phyloP scores from a whole-genome alignment of 805 yeast genomes.

The Ogataea nitratoaversa region DNA sequence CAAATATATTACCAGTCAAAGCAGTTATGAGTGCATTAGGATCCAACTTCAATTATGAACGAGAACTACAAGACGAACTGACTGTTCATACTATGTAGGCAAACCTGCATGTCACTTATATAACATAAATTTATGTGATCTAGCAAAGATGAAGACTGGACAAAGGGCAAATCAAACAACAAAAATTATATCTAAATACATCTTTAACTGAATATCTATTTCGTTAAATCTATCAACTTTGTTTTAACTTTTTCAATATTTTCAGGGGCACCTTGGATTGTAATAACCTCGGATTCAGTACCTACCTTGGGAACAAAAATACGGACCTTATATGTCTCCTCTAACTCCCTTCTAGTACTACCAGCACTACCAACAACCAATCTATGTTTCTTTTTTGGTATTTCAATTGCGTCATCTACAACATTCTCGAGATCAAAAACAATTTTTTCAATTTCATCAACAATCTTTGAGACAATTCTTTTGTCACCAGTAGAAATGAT shows the following conservation, averaged over 20 bases:
- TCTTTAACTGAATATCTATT: slow-evolving; percentile 32
- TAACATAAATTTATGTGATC: too few species aligned
- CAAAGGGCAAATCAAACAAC: not conserved
- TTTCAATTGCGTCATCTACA: slow-evolving; percentile 44
- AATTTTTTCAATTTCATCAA: slow-evolving; percentile 56
- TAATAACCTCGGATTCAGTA: slow-evolving; percentile 46
- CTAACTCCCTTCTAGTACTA: slow-evolving; percentile 62
- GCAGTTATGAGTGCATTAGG: too few species aligned
- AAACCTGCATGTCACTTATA: too few species aligned
- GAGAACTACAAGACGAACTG: too few species aligned
- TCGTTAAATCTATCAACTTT: slow-evolving; percentile 56
- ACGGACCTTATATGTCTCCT: slow-evolving; percentile 60
- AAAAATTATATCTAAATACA: not conserved
- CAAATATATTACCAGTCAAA: too few species aligned
- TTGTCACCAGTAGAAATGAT: slow-evolving; percentile 74
- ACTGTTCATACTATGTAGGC: too few species aligned
- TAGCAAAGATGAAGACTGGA: not conserved
- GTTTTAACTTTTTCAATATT: slow-evolving; percentile 58
- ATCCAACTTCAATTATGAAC: too few species aligned
- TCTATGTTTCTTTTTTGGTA: slow-evolving; percentile 73
- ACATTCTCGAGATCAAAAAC: slow-evolving; percentile 63
- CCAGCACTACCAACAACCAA: slow-evolving; percentile 82
- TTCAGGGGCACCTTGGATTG: slow-evolving; percentile 63
- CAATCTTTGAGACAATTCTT: slow-evolving; percentile 62
- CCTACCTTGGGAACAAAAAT: slow-evolving; percentile 64